These are phyloP conservation scores for Tetraselmis striata DNA, from an alignment of 139 green algal genomes.

Conservation along the genomic window DNA sequence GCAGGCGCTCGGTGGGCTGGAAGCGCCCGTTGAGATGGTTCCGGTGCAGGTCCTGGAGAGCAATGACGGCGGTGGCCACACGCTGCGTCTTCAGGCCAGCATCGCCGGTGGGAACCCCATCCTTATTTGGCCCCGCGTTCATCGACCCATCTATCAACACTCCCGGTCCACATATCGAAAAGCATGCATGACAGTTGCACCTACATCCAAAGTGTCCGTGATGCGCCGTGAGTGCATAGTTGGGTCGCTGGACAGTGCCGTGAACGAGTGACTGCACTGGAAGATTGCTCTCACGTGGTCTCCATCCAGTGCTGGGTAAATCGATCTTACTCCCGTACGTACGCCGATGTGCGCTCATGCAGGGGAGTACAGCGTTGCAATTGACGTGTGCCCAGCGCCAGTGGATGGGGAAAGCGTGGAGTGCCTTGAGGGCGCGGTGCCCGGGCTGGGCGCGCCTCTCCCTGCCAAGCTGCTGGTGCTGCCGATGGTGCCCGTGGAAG, in stretches of 20 bases:
- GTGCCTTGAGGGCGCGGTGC: neutral
- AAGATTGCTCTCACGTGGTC: no score
- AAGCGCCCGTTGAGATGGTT: neutral
- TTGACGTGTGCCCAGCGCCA: neutral
- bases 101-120: neutral
- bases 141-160: no score
- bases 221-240: no score
- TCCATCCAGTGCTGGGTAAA: no score
- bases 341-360: no score
- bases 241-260: no score
- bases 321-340: no score
- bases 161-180: no score
- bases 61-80: neutral
- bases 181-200: no score
- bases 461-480: neutral
- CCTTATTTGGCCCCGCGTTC: no score
- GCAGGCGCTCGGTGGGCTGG: neutral
- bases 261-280: no score
- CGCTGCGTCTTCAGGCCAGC: neutral
- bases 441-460: neutral
- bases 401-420: neutral
- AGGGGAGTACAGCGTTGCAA: neutral
- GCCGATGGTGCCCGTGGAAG: neutral
- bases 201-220: no score
- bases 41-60: neutral